Evolutionary conservation across 805 yeast species (phyloP), one percentile per base, ranked within the genome.

Genomic region (Diddensiella caesifluorescens): DNA sequence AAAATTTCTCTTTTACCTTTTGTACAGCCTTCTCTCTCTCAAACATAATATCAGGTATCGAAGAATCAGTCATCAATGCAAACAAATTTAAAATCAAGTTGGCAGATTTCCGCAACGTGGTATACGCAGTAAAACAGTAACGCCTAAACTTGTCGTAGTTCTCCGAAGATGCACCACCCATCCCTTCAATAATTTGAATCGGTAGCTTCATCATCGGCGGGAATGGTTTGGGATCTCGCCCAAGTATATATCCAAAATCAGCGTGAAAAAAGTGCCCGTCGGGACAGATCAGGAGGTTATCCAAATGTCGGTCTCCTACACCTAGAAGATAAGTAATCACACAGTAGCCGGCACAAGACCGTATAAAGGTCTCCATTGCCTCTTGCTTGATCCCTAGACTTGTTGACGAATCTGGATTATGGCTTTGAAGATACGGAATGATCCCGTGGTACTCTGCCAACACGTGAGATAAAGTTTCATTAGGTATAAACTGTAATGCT

Each of bases 141-240:
- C 86, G 85, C 55, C 94, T 76, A 65, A 92, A 92, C 48, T 83
- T 77, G 49, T 80, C 79, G 61, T 85, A 92, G 60, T 90, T 89
- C 32, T 82, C 83, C 38, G 90, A 87, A 48, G 75, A 73, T 38
- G 86, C 74, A 1, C 97, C 98, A 1, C 99, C 99, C 87, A 92
- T 92, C 0, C 97, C 97, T 51, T 92, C 98, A 31, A 92, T 84
- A 13, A 92, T 83, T 62, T 92, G 98, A 31, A 92, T 92, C 0
- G 98, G 98, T 28, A 92, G 67, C 57, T 92, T 92, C 97, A 92
- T 92, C 65, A 90, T 71, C 1, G 99, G 99, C 10, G 99, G 97
- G 64, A 92, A 92, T 10, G 97, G 97, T 60, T 92, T 92, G 2
- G 99, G 99, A 61, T 92, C 99, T 40, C 89, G 80, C 0, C 99